Percentiles rank a stretch among this genome's conserved stretches.
Evolutionary conservation across 2,329 filamentous ascomycete genomes (phyloP).

Genomic region (Aspergillus sp.): DNA sequence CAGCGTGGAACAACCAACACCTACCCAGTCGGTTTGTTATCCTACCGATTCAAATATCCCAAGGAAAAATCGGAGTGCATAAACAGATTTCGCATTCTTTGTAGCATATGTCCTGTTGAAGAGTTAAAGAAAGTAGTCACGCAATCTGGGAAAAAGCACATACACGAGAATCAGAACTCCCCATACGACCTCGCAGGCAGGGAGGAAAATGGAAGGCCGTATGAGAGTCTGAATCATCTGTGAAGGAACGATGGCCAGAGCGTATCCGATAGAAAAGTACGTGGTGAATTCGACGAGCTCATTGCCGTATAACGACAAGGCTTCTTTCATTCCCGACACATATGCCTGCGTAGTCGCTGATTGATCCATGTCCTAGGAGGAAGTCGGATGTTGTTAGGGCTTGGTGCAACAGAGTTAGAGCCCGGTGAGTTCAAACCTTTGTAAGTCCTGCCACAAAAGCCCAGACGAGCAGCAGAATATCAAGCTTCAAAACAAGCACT

Average conservation of each 20-base stretch:
- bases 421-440: background rate
- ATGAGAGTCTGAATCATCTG: slow-evolving; percentile 19
- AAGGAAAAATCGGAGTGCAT: slow-evolving; percentile 39
- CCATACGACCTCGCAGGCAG: slow-evolving; percentile 28
- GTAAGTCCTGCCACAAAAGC: slow-evolving; percentile 12
- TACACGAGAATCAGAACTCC: slow-evolving; percentile 24
- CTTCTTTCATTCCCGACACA: slow-evolving; percentile 42
- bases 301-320: slow-evolving; percentile 40
- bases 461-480: slow-evolving; percentile 7
- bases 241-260: slow-evolving; percentile 33
- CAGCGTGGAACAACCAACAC: background rate
- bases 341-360: slow-evolving; percentile 29
- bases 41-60: slow-evolving; percentile 35
- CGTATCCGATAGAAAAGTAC: slow-evolving; percentile 42
- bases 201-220: slow-evolving; percentile 19
- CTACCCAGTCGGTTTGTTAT: no score
- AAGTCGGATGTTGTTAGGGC: background rate
- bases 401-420: background rate
- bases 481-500: slow-evolving; percentile 9
- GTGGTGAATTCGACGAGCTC: slow-evolving; percentile 45
- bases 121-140: background rate
- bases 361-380: slow-evolving; percentile 11
- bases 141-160: background rate
- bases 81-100: slow-evolving; percentile 32
- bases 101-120: slow-evolving; percentile 16